phyloP scores from a whole-genome alignment of 371 early-diverging fungal species.

The Mortierella sp. region DNA sequence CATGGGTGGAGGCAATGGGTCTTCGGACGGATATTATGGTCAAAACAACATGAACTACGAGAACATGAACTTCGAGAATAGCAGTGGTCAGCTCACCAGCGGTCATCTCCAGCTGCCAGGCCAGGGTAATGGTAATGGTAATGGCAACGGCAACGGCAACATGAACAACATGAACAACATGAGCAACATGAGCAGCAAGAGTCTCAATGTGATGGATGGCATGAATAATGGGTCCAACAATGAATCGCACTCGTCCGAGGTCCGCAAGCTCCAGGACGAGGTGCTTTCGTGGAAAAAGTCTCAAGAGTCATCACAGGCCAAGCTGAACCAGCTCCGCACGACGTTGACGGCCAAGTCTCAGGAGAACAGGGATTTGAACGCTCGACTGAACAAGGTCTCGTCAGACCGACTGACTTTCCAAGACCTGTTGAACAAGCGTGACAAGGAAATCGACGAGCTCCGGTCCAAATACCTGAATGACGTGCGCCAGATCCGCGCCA shows the following conservation, averaged over 20 bases:
- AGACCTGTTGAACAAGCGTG: constrained; percentile 47
- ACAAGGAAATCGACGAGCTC: constrained; percentile 51
- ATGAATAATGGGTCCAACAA: constrained; percentile 12
- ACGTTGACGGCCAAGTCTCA: constrained; percentile 45
- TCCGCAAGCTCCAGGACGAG: constrained; percentile 44
- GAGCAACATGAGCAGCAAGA: constrained; percentile 4
- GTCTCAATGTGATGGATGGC: background rate
- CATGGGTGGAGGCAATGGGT: background rate
- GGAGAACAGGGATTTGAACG: constrained; percentile 41
- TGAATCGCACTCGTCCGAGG: constrained; percentile 6
- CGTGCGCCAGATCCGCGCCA: constrained; percentile 51
- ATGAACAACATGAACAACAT: background rate
- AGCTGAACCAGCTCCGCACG: constrained; percentile 35
- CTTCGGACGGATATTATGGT: too few species aligned
- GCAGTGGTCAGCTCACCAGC: constrained; percentile 4
- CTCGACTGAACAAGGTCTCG: constrained; percentile 29
- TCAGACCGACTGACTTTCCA: constrained; percentile 48
- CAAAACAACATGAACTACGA: constrained; percentile 3
- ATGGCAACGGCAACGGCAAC: background rate
- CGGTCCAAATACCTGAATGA: constrained; percentile 51
- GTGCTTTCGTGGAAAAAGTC: constrained; percentile 47
- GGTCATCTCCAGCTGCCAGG: too few species aligned
- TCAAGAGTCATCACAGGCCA: constrained; percentile 42
- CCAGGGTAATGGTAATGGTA: background rate
- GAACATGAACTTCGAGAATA: background rate